phyloP scores from a whole-genome alignment of 345 rosid genomes.

The Raphanus sativus region DNA sequence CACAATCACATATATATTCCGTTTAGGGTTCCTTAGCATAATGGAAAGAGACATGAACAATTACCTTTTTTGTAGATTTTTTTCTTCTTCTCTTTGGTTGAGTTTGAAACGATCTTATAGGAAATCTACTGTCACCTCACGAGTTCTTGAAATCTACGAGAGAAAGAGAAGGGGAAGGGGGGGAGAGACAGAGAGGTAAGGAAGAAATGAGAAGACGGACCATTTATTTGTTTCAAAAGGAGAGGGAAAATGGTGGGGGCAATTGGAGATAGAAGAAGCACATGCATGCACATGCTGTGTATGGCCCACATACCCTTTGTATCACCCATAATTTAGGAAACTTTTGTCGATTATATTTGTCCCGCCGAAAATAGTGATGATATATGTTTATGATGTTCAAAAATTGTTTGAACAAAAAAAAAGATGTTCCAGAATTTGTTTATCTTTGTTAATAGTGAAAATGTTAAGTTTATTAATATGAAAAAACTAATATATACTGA shows the following conservation, averaged over 20 bases:
- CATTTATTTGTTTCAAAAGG: slow-evolving; percentile 31
- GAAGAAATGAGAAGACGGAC: slow-evolving; percentile 17
- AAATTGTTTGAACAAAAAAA: too few species aligned
- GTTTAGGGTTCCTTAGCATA: slow-evolving; percentile 19
- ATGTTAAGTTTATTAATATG: neutral
- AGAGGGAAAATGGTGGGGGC: slow-evolving; percentile 40
- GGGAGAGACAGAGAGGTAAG: slow-evolving; percentile 14
- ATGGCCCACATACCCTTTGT: slow-evolving; percentile 34
- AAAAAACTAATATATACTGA: neutral
- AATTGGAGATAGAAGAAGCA: slow-evolving; percentile 33
- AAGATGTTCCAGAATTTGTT: slow-evolving; percentile 1
- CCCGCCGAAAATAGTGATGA: slow-evolving; percentile 36
- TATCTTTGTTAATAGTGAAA: neutral
- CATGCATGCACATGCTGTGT: slow-evolving; percentile 43
- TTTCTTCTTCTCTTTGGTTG: neutral
- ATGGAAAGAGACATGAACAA: slow-evolving; percentile 29
- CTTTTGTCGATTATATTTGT: slow-evolving; percentile 37
- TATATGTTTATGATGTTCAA: slow-evolving; percentile 17
- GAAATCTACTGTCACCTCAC: slow-evolving; percentile 23
- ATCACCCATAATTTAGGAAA: slow-evolving; percentile 34
- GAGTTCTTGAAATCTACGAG: slow-evolving; percentile 21
- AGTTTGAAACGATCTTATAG: slow-evolving; percentile 12
- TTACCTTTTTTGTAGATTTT: slow-evolving; percentile 19
- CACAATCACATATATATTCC: neutral
- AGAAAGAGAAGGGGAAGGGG: slow-evolving; percentile 4